Evolutionary conservation across 139 green algal species (phyloP).

Genomic region (Chlamydomonas sphaeroides): DNA sequence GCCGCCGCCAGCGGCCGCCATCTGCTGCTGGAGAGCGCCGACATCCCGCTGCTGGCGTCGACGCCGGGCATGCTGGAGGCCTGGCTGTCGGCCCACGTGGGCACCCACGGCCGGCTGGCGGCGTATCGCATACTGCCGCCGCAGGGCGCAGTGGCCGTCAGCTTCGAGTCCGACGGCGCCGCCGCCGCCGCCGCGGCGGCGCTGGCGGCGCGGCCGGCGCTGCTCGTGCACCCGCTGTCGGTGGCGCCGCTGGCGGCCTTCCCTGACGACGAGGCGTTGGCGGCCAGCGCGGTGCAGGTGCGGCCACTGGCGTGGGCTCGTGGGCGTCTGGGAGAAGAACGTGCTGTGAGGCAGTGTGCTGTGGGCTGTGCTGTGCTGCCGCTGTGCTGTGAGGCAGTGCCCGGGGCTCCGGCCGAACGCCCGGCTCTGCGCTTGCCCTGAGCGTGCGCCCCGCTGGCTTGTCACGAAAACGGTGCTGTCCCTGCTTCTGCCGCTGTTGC

Average conservation of each 20-base stretch:
- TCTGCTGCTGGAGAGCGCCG: constrained; percentile 25
- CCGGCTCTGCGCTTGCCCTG: no score
- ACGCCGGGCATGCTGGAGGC: constrained; percentile 43
- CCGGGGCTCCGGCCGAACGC: no score
- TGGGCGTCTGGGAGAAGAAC: no score
- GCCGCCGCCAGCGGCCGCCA: not conserved
- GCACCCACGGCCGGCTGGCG: not conserved
- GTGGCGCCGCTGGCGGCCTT: constrained; percentile 23
- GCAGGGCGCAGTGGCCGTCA: constrained; percentile 5
- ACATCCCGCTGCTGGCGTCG: constrained; percentile 27
- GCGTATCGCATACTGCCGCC: constrained; percentile 31
- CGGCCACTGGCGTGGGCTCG: not conserved
- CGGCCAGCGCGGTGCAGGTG: constrained; percentile 2
- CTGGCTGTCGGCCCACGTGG: constrained; percentile 35
- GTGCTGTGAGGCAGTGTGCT: not conserved
- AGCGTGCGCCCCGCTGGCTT: not conserved
- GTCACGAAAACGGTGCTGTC: not conserved
- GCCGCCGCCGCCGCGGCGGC: not conserved
- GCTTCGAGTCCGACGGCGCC: not conserved
- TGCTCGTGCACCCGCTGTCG: constrained; percentile 34
- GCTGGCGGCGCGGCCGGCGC: not conserved
- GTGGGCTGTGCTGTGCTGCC: no score
- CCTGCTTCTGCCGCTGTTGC: no score
- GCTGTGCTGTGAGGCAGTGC: no score
- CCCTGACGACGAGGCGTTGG: constrained; percentile 23